Conservation (phyloP, 306 rosid genomes). For the Vigna angularis region DNA sequence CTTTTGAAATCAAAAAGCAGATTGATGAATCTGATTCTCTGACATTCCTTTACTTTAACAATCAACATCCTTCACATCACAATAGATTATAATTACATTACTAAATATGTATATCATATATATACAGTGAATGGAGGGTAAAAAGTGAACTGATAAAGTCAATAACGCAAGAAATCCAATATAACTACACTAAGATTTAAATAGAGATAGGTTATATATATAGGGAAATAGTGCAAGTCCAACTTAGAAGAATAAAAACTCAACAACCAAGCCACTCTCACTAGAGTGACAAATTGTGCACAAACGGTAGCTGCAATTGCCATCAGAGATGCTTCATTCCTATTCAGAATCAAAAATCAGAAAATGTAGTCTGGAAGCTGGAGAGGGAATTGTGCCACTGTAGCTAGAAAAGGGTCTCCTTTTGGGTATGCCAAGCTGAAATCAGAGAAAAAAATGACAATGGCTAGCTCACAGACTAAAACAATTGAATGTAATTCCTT, state of each 20-base stretch:
- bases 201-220: neutral
- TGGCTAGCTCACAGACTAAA: neutral
- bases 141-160: slow-evolving; percentile 1
- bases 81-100: neutral
- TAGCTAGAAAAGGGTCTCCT: slow-evolving; percentile 69
- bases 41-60: too few relatives aligned
- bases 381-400: slow-evolving; percentile 73
- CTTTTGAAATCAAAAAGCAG: too few relatives aligned
- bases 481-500: slow-evolving; percentile 19
- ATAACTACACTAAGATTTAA: neutral
- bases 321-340: slow-evolving; percentile 9
- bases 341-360: slow-evolving; percentile 53
- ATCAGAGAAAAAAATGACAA: slow-evolving; percentile 12
- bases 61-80: too few relatives aligned
- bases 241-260: neutral
- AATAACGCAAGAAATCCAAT: neutral
- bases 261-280: slow-evolving; percentile 27
- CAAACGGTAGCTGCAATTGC: slow-evolving; percentile 28
- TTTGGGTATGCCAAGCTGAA: slow-evolving; percentile 60
- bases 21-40: too few relatives aligned
- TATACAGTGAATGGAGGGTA: slow-evolving; percentile 5
- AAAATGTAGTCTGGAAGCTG: slow-evolving; percentile 79
- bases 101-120: neutral
- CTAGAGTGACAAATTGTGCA: slow-evolving; percentile 4
- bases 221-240: slow-evolving; percentile 3